Base-by-base conservation (phyloP, 2,329 filamentous ascomycete genomes). In the Cordyceps tenuipes region DNA sequence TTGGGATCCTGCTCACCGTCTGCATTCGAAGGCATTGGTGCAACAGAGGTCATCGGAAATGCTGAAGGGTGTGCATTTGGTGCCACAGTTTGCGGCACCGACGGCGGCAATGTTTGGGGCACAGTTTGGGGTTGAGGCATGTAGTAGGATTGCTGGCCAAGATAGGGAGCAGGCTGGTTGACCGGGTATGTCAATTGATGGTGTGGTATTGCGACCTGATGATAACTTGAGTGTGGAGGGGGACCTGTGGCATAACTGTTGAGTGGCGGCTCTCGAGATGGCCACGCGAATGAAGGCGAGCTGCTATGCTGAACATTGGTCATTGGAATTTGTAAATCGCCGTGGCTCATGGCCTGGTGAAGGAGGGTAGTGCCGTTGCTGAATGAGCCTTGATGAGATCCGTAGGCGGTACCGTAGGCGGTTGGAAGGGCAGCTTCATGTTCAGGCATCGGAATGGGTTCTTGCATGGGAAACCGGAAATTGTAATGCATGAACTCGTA, bases 361-460 rank as follows among this genome's bases (percentile, higher is more conserved):
- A 69, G 59, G 19, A 67, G 41, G 41, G 29, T 8, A 29, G 29
- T 29, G 29, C 62, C 63, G 50, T 61, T 61, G 13, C 62, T 21
- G 50, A 65, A 65, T 1, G 65, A 62, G 13, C 60, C 60, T 26
- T 60, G 26, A 23, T 44, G 31, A 15, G 44, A 13, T 34, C n/a
- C 50, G 26, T 68, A 50, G 7, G 62, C 36, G 2, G 52, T 21
- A 43, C n/a, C 50, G 26, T 68, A 50, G 5, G 62, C 36, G 2
- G 52, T 21, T 15, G 64, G 61, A 34, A 67, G 51, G 23, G 60
- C n/a, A 1, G 50, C 48, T 8, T 10, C 34, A 49, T 21, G 41
- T 26, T 62, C 64, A n/a, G 83, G 0, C 83, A 77, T 9, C 86
- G 82, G 72, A 89, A 90, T 10, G 7, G 70, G 84, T 88, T 66